These are phyloP conservation scores for Aspergillus versicolor DNA, from an alignment of 2,329 filamentous ascomycete genomes.

Conservation along the genomic window DNA sequence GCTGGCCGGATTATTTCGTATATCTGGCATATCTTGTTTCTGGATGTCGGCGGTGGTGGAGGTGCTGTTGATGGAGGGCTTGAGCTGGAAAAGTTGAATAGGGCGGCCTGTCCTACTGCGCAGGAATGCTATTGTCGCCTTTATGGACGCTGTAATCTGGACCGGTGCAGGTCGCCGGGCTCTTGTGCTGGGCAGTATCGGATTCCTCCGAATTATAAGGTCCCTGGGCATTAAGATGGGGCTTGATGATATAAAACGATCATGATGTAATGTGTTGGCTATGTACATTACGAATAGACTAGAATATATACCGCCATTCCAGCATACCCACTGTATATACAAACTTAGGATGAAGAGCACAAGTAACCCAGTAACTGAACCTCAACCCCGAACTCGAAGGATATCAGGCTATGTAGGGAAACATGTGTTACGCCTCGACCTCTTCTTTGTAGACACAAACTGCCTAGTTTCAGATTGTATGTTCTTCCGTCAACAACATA, in stretches of 20 bases:
- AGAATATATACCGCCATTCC: too few relatives aligned
- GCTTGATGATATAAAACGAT: neutral
- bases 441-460: too few relatives aligned
- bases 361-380: too few relatives aligned
- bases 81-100: slow-evolving; percentile 40
- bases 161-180: slow-evolving; percentile 29
- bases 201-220: slow-evolving; percentile 10
- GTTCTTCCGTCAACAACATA: too few relatives aligned
- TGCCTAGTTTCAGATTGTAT: too few relatives aligned
- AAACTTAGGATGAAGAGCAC: too few relatives aligned
- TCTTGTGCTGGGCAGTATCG: slow-evolving; percentile 42
- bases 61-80: slow-evolving; percentile 20
- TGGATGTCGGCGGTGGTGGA: slow-evolving; percentile 23
- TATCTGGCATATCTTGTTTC: slow-evolving; percentile 51
- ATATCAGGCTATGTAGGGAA: too few relatives aligned
- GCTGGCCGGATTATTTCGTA: slow-evolving; percentile 51
- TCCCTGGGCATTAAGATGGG: neutral
- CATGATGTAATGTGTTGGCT: too few relatives aligned
- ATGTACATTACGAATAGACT: too few relatives aligned
- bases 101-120: slow-evolving; percentile 37
- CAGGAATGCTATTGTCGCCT: slow-evolving; percentile 47
- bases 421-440: too few relatives aligned
- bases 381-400: too few relatives aligned
- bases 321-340: too few relatives aligned
- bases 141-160: slow-evolving; percentile 43